phyloP scores from a whole-genome alignment of 78 protist species.

The Chrysochromulina tobinii region DNA sequence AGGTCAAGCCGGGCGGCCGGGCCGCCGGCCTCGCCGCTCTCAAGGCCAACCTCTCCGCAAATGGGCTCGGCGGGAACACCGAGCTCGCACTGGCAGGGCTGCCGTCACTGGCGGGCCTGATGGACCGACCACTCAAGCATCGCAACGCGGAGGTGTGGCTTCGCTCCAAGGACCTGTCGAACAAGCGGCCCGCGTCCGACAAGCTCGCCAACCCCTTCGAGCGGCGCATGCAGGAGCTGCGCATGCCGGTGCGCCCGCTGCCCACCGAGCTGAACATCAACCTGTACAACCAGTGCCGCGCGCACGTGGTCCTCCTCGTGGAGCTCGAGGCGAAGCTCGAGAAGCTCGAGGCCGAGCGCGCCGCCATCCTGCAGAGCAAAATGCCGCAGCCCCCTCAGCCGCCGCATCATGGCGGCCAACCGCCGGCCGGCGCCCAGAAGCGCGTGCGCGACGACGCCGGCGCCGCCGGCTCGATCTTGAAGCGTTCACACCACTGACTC shows the following conservation, averaged over 20 bases:
- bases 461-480: too few relatives aligned
- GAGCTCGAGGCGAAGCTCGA: background rate
- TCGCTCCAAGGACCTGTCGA: background rate
- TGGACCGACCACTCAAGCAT: background rate
- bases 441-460: too few relatives aligned
- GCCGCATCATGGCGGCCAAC: too few relatives aligned
- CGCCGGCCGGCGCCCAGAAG: too few relatives aligned
- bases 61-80: background rate
- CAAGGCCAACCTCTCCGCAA: background rate
- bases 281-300: slow-evolving; percentile 3
- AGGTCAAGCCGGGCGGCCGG: background rate
- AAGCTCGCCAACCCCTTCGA: background rate
- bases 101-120: background rate
- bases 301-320: background rate
- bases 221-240: background rate
- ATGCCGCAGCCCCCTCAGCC: too few relatives aligned
- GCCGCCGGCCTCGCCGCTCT: background rate
- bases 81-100: background rate
- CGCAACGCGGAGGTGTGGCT: background rate
- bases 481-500: too few relatives aligned
- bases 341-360: background rate
- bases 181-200: background rate
- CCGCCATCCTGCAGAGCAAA: background rate
- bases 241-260: background rate
- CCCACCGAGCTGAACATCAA: background rate